Conservation (phyloP, 345 rosid species). For the Noccaea bulbosa region DNA sequence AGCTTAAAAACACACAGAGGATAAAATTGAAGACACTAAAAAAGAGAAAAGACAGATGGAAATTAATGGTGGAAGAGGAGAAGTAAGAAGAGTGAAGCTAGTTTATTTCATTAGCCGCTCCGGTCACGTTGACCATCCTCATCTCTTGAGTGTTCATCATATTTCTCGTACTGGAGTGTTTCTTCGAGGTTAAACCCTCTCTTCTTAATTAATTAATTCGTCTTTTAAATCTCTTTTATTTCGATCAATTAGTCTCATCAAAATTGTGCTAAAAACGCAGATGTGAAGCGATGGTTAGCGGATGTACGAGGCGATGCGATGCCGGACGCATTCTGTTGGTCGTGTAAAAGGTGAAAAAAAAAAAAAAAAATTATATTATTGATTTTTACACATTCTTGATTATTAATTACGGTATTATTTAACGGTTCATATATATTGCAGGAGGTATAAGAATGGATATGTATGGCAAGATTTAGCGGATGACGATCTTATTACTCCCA, state of each 20-base stretch:
- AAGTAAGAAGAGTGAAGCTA: constrained; percentile 64
- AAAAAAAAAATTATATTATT: not conserved
- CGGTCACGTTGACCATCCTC: constrained; percentile 72
- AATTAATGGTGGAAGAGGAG: constrained; percentile 48
- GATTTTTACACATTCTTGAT: not conserved
- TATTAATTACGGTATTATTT: not conserved
- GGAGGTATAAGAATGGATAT: constrained; percentile 70
- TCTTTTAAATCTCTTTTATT: not conserved
- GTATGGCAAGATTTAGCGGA: constrained; percentile 83
- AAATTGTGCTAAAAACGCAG: constrained; percentile 37
- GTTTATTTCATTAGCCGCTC: constrained; percentile 66
- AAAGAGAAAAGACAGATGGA: constrained; percentile 32
- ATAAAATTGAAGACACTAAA: not conserved
- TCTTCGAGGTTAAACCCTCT: constrained; percentile 54
- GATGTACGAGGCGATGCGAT: constrained; percentile 73
- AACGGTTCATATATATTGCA: constrained; percentile 19
- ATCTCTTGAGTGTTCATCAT: constrained; percentile 69
- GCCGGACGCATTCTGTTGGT: constrained; percentile 73
- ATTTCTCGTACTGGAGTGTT: constrained; percentile 54
- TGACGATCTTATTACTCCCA: constrained; percentile 74
- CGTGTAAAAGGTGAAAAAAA: constrained; percentile 63
- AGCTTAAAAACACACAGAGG: constrained; percentile 35
- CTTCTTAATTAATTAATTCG: not conserved
- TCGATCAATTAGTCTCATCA: not conserved
- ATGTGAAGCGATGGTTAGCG: constrained; percentile 74